Evolutionary conservation across 805 yeast genomes (phyloP).

Genomic region (Brettanomyces bruxellensis): DNA sequence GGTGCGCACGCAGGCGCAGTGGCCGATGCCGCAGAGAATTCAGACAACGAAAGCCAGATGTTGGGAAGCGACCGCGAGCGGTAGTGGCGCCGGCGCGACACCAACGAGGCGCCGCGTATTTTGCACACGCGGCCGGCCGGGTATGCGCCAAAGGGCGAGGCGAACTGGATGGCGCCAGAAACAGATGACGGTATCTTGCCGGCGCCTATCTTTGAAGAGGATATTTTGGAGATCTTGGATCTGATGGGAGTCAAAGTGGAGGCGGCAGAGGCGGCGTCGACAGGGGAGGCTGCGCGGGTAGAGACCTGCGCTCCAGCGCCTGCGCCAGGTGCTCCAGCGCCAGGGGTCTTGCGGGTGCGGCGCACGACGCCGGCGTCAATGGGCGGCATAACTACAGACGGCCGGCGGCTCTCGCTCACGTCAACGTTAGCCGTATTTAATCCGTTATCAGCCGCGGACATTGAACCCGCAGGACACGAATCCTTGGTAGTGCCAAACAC

Average conservation of each 20-base stretch:
- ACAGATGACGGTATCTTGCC: no score
- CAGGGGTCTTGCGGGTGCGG: neutral
- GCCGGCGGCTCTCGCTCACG: conserved; percentile 2
- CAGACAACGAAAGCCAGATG: conserved; percentile 15
- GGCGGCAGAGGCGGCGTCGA: neutral
- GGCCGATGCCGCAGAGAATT: neutral
- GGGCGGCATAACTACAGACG: neutral
- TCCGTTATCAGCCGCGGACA: conserved; percentile 10
- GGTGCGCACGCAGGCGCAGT: neutral
- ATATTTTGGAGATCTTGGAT: neutral
- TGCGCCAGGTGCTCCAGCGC: neutral
- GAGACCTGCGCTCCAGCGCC: neutral
- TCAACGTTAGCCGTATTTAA: conserved; percentile 8
- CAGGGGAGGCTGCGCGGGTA: neutral
- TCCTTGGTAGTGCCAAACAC: conserved; percentile 22
- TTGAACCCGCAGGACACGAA: conserved; percentile 5
- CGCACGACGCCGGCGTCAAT: neutral
- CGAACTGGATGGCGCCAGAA: no score
- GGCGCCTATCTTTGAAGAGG: no score
- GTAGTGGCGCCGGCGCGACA: conserved; percentile 5
- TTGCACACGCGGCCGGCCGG: neutral
- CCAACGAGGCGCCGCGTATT: neutral
- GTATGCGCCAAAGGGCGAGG: neutral
- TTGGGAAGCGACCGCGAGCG: conserved; percentile 28
- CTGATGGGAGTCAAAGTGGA: neutral